phyloP scores from a whole-genome alignment of 768 basidiomycete genomes.

The Hemileccinum impolitum region DNA sequence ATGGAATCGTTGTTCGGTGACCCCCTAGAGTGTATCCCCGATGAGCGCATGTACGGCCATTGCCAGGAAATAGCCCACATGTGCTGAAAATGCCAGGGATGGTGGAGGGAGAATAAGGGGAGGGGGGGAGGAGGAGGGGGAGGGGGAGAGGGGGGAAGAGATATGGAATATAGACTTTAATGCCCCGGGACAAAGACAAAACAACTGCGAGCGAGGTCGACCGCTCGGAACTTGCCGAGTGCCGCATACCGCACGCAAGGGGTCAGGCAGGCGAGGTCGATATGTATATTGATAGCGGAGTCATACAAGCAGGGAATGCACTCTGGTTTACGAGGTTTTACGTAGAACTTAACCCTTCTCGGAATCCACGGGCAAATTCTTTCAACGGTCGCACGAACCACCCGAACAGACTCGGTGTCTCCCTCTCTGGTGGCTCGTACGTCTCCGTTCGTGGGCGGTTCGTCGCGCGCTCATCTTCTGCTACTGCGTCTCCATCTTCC shows the following conservation, averaged over 20 bases:
- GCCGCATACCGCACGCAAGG: constrained; percentile 19
- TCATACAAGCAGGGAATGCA: constrained; percentile 2
- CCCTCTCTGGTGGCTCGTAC: constrained; percentile 42
- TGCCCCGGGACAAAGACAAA: constrained; percentile 12
- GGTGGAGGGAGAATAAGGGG: neutral
- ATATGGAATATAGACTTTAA: constrained; percentile 8
- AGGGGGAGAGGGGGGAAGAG: neutral
- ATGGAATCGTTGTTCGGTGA: constrained; percentile 17
- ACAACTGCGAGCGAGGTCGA: too few species aligned
- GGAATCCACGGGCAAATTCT: constrained; percentile 65
- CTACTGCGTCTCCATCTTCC: constrained; percentile 26
- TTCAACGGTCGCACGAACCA: constrained; percentile 64
- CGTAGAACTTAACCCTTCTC: constrained; percentile 47
- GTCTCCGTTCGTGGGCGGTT: constrained; percentile 52
- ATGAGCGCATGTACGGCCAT: constrained; percentile 10
- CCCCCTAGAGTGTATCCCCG: constrained; percentile 18
- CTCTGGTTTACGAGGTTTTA: constrained; percentile 7
- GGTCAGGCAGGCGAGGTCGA: constrained; percentile 12
- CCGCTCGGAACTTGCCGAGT: constrained; percentile 29
- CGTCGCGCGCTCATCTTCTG: constrained; percentile 40
- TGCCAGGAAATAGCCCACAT: constrained; percentile 22
- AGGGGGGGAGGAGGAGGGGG: neutral
- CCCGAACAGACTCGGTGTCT: constrained; percentile 46
- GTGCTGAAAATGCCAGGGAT: neutral
- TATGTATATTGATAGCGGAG: constrained; percentile 6